These are phyloP conservation scores for Botryotinia calthae DNA, from an alignment of 2,329 filamentous ascomycete genomes.

Conservation along the genomic window DNA sequence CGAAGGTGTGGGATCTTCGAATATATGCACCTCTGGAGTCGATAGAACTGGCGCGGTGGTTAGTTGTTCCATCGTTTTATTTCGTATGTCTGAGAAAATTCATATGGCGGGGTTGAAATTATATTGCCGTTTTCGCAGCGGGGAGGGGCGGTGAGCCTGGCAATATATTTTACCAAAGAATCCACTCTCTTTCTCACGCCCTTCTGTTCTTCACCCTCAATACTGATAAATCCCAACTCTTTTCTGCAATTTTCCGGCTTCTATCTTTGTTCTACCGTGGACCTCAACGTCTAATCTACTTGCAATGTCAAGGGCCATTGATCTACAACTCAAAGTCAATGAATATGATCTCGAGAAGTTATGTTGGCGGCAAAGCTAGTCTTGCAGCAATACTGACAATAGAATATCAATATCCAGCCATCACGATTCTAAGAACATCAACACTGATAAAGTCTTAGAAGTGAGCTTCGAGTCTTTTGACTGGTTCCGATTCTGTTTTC, in stretches of 20 bases:
- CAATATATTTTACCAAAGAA: background rate
- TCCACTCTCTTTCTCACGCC: background rate
- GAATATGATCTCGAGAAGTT: background rate
- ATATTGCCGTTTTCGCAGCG: background rate
- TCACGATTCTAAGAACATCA: background rate
- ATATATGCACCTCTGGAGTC: slow-evolving; percentile 59
- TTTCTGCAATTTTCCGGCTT: background rate
- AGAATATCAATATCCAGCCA: background rate
- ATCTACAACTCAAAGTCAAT: background rate
- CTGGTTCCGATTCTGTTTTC: background rate
- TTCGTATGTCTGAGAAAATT: slow-evolving; percentile 17
- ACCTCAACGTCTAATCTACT: background rate
- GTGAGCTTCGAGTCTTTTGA: background rate
- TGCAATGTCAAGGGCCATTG: background rate
- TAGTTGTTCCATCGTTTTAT: slow-evolving; percentile 20
- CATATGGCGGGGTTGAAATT: slow-evolving; percentile 19
- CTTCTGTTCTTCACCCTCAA: background rate
- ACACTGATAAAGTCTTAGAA: background rate
- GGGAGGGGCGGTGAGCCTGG: background rate
- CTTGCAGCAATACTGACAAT: background rate
- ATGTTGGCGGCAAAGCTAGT: background rate
- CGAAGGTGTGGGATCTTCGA: slow-evolving; percentile 48
- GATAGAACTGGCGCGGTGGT: slow-evolving; percentile 57
- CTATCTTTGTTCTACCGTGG: background rate
- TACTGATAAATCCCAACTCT: no score